Evolutionary conservation across 2,329 filamentous ascomycete species (phyloP).

Genomic region (Magnaporthales sp.): DNA sequence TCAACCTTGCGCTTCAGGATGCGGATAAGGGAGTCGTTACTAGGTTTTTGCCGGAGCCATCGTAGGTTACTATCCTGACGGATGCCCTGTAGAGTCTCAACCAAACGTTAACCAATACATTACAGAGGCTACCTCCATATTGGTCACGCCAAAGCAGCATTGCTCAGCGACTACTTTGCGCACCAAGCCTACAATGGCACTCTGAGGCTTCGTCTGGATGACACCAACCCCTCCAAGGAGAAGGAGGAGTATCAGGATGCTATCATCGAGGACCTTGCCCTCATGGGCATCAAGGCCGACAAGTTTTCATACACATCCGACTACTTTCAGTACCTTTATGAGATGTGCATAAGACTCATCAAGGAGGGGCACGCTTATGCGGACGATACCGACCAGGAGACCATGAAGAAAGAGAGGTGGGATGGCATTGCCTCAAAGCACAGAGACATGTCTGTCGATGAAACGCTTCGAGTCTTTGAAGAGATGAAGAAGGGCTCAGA

Average conservation of each 20-base stretch:
- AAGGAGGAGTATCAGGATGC: constrained; percentile 93
- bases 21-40: constrained; percentile 85
- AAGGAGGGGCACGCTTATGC: constrained; percentile 84
- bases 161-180: constrained; percentile 90
- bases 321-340: constrained; percentile 89
- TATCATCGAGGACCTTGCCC: constrained; percentile 81
- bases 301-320: constrained; percentile 84
- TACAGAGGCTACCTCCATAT: constrained; percentile 78
- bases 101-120: constrained; percentile 4
- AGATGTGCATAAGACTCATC: constrained; percentile 77
- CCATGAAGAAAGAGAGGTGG: constrained; percentile 78
- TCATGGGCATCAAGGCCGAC: constrained; percentile 90
- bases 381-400: constrained; percentile 86
- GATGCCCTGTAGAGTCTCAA: constrained; percentile 9
- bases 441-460: constrained; percentile 70
- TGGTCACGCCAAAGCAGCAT: constrained; percentile 69
- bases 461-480: constrained; percentile 78
- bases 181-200: constrained; percentile 89
- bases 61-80: constrained; percentile 37
- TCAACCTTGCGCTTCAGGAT: constrained; percentile 79
- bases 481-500: constrained; percentile 85
- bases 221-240: constrained; percentile 96
- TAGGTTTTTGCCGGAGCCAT: constrained; percentile 89
- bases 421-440: constrained; percentile 74
- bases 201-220: constrained; percentile 86